A percentile compares a stretch with the other conserved stretches of the same genome.
phyloP scores from a whole-genome alignment of 2,329 filamentous ascomycete genomes.

The Plectosphaerella cucumerina region DNA sequence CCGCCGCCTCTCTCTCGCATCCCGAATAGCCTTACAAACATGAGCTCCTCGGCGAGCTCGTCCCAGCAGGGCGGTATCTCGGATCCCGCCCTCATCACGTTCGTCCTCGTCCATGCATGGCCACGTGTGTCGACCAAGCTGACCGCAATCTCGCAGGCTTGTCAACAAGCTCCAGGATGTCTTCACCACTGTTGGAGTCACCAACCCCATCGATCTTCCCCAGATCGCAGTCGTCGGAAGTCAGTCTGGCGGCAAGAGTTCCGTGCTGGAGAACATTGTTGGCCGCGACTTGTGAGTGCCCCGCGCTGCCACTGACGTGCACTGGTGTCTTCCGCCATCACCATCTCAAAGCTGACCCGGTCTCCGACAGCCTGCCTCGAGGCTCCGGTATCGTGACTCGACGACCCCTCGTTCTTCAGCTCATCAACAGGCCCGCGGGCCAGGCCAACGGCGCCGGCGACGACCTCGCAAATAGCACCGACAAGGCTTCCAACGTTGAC shows the following conservation, averaged over 20 bases:
- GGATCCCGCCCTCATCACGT: conserved; percentile 65
- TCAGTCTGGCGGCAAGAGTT: conserved; percentile 99
- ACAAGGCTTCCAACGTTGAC: conserved; percentile 85
- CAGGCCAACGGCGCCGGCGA: conserved; percentile 71
- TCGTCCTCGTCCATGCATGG: conserved; percentile 19
- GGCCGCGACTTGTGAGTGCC: conserved; percentile 92
- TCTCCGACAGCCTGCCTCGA: conserved; percentile 72
- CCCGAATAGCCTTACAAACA: conserved; percentile 2
- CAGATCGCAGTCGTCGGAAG: conserved; percentile 98
- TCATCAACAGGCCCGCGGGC: conserved; percentile 79
- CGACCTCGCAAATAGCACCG: conserved; percentile 62
- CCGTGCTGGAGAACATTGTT: conserved; percentile 97
- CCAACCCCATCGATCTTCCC: conserved; percentile 97
- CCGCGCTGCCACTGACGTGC: conserved; percentile 7
- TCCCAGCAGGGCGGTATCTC: conserved; percentile 50
- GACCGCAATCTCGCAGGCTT: conserved; percentile 49
- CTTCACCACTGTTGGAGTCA: conserved; percentile 95
- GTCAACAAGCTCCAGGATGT: conserved; percentile 99
- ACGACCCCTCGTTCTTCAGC: conserved; percentile 91
- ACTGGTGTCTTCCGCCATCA: conserved; percentile 10
- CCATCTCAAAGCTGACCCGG: conserved; percentile 16
- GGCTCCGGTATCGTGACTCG: conserved; percentile 96
- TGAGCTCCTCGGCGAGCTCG: conserved; percentile 8
- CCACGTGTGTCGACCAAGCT: conserved; percentile 13
- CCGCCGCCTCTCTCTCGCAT: not conserved